Conservation (phyloP, 441 rosid species). For the Adansonia gregorii region DNA sequence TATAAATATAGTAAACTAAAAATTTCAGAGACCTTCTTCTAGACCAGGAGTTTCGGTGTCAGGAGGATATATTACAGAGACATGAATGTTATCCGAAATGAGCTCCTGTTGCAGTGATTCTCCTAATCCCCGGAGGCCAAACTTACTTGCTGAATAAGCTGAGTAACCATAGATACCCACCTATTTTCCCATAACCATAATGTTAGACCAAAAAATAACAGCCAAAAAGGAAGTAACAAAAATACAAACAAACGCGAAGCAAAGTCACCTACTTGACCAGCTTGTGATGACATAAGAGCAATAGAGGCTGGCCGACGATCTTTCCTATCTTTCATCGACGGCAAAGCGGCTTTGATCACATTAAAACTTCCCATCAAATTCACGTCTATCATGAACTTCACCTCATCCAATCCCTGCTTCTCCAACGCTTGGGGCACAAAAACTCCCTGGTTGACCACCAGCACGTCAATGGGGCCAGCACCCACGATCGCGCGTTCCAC, state of each 20-base stretch:
- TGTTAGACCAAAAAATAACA: not conserved
- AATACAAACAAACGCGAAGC: too few species aligned
- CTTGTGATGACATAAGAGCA: constrained; percentile 80
- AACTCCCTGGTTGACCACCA: constrained; percentile 83
- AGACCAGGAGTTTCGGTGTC: constrained; percentile 84
- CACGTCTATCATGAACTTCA: constrained; percentile 74
- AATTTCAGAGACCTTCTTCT: constrained; percentile 55
- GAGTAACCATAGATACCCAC: constrained; percentile 87
- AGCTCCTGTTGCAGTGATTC: constrained; percentile 91
- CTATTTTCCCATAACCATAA: constrained; percentile 32
- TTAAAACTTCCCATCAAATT: constrained; percentile 83
- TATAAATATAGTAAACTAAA: not conserved
- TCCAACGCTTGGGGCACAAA: constrained; percentile 64
- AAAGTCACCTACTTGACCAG: constrained; percentile 58
- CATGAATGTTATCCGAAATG: constrained; percentile 68
- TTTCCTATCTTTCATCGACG: constrained; percentile 63
- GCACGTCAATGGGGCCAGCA: constrained; percentile 73
- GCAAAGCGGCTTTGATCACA: constrained; percentile 76
- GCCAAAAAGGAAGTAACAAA: too few species aligned
- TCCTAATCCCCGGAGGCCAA: constrained; percentile 86
- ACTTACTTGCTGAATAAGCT: constrained; percentile 82
- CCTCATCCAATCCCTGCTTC: constrained; percentile 62
- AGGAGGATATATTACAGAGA: constrained; percentile 74
- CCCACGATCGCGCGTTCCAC: constrained; percentile 50
- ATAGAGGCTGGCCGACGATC: constrained; percentile 60